Evolutionary conservation across 169 alveolate species (phyloP), one percentile per base, ranked within the genome.

Genomic region (Plasmodium chabaudi): DNA sequence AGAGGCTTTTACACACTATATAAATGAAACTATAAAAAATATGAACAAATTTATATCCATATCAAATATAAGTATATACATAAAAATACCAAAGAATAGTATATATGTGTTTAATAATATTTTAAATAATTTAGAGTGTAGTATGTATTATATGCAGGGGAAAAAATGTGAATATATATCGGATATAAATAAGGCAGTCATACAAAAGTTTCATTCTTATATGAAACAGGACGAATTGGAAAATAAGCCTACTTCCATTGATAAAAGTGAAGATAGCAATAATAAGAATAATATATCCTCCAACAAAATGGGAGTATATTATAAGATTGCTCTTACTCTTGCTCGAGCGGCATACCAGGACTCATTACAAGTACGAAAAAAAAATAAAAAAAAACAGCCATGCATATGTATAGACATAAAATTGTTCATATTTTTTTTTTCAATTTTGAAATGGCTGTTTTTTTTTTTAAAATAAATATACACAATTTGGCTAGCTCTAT

Each of bases 331-430:
- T 12, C 2, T 86, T n/a, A 53, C 42, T 6, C 25, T 86, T 42
- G 91, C 87, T 2, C 91, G 70, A 47, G 23, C 77, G 17, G 91
- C 91, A n/a, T 86, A 86, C 47, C 87, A 86, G 57, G 91, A 86
- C 51, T 86, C 91, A 10, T 60, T 86, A n/a, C 91, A 86, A 25
- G 91, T 86, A 51, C 21, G 46, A n/a, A 47, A 9, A 21, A 59
- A 5, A 12, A 27, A 19, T 15, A n/a, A n/a, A 17, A 9, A 57
- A 13, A 17, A 13, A 51, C 17, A 51, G 7, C 17, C 6, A n/a
- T 49, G 15, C 15, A 49, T 9, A 51, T n/a, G n/a, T 64, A 27
- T 27, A 27, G 25, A 27, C 5, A 34, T 51, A 51, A 51, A 13
- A 13, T 51, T 51, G 59, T 51, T 0, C 59, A 51, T 13, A 51